A percentile compares a stretch with the other conserved stretches of the same genome.
phyloP scores from a whole-genome alignment of 208 protist species.

The Entamoeba histolytica region DNA sequence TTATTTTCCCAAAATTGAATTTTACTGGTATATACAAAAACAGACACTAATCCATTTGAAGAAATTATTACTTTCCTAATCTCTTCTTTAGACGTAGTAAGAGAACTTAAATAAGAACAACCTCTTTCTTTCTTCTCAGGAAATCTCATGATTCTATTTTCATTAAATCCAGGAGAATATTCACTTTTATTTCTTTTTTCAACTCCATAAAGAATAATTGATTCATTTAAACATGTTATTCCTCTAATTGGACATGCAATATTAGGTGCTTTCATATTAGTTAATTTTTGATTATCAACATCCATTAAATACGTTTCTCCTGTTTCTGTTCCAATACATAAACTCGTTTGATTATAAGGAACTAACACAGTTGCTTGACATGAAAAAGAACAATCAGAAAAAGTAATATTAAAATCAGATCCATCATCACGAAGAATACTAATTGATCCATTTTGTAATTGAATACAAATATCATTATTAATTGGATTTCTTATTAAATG shows the following conservation, averaged over 20 bases:
- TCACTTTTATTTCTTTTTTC: not conserved
- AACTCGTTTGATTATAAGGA: not conserved
- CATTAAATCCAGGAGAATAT: not conserved
- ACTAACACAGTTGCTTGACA: not conserved
- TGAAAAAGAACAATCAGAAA: not conserved
- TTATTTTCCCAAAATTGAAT: not conserved
- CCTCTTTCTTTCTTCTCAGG: not conserved
- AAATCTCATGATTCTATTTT: not conserved
- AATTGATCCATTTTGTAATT: not conserved
- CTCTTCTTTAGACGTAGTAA: not conserved
- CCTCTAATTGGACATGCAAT: not conserved
- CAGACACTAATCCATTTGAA: not conserved
- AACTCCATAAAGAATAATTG: not conserved
- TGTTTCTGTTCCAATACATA: not conserved
- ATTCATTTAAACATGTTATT: not conserved
- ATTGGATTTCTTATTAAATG: not conserved
- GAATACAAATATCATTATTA: not conserved
- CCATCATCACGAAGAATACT: not conserved
- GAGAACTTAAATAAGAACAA: not conserved
- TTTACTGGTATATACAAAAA: not conserved
- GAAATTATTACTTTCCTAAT: not conserved
- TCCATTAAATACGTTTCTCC: not conserved
- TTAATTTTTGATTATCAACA: not conserved
- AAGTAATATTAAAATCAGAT: not conserved
- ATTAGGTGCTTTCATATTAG: not conserved